Conservation (phyloP, 2,329 filamentous ascomycete genomes). For the Periglandula ipomoeae region DNA sequence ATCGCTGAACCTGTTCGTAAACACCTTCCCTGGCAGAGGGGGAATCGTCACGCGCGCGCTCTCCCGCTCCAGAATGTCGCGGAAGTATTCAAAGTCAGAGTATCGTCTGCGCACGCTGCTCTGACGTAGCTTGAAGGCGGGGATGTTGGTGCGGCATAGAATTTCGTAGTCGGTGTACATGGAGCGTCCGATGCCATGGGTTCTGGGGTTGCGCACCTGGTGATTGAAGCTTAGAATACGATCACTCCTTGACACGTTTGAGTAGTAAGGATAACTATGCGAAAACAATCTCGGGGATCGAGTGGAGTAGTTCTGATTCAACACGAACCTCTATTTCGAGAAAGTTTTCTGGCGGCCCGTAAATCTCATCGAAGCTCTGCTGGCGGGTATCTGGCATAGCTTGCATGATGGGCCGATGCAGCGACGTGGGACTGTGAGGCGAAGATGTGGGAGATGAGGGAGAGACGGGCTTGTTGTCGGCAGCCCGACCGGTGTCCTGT, state of each 20-base stretch:
- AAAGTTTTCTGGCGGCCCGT: constrained; percentile 96
- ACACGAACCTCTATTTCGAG: constrained; percentile 81
- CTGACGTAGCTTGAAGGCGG: constrained; percentile 91
- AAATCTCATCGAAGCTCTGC: constrained; percentile 98
- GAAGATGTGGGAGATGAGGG: constrained; percentile 12
- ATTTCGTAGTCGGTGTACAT: constrained; percentile 99
- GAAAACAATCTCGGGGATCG: too few relatives aligned
- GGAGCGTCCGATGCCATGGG: constrained; percentile 83
- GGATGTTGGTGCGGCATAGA: constrained; percentile 95
- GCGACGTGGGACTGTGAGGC: constrained; percentile 23
- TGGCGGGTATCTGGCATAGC: constrained; percentile 66
- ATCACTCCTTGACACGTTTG: too few relatives aligned
- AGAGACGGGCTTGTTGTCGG: constrained; percentile 13
- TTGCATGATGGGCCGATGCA: constrained; percentile 49
- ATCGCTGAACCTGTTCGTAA: constrained; percentile 95
- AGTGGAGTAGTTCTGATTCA: too few relatives aligned
- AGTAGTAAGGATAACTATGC: too few relatives aligned
- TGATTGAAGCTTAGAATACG: too few relatives aligned
- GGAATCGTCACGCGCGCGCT: constrained; percentile 91
- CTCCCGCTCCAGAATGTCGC: constrained; percentile 95
- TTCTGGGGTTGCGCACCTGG: constrained; percentile 87
- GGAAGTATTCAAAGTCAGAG: constrained; percentile 97
- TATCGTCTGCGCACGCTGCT: constrained; percentile 86
- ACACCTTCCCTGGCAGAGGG: constrained; percentile 91
- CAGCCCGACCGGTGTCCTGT: constrained; percentile 24